Evolutionary conservation across 2,329 filamentous ascomycete species (phyloP).

Genomic region (Phaeosphaeriaceae sp.): DNA sequence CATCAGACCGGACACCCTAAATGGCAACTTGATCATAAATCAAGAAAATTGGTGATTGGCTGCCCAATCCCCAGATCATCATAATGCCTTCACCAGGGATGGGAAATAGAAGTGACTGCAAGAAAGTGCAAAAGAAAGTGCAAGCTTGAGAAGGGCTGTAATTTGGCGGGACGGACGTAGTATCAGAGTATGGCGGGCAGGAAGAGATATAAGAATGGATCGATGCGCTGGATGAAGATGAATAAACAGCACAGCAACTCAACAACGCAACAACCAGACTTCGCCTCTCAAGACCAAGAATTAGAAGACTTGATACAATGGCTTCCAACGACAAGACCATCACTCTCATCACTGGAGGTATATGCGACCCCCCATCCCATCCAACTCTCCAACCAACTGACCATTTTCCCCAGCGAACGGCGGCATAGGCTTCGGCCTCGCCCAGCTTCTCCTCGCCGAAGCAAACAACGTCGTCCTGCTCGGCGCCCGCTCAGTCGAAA

Average conservation of each 20-base stretch:
- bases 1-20: neutral
- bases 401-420: constrained; percentile 49
- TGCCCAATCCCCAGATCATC: neutral
- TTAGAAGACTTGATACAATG: constrained; percentile 1
- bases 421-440: constrained; percentile 58
- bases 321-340: constrained; percentile 27
- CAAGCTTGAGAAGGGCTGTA: neutral
- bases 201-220: neutral
- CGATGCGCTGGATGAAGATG: neutral
- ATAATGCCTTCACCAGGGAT: neutral
- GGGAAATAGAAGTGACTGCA: neutral
- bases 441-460: constrained; percentile 46
- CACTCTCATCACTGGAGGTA: constrained; percentile 48
- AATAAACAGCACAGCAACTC: neutral
- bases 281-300: neutral
- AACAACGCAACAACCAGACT: neutral
- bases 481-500: constrained; percentile 20
- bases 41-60: neutral
- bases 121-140: neutral
- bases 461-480: constrained; percentile 37
- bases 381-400: too few species aligned
- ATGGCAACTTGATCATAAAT: neutral
- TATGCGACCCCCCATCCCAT: neutral
- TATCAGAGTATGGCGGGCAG: neutral
- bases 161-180: neutral